Percentiles rank a stretch among this genome's conserved stretches.
These are phyloP conservation scores for Suillus fuscotomentosus DNA, from an alignment of 768 basidiomycete genomes.

Conservation along the genomic window DNA sequence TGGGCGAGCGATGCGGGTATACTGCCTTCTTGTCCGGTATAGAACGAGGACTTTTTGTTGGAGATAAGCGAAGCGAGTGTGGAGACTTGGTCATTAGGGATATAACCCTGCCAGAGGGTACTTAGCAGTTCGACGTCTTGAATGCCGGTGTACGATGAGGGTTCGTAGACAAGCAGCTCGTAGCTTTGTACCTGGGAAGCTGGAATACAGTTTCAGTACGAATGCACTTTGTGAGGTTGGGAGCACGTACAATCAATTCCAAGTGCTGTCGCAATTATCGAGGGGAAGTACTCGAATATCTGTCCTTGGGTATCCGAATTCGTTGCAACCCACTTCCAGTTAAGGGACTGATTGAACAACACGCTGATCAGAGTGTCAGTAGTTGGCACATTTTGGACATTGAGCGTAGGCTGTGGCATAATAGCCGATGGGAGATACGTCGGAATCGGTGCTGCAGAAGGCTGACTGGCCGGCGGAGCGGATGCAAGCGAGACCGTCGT, in stretches of 20 bases:
- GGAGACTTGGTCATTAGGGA: constrained; percentile 55
- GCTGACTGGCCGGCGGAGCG: constrained; percentile 21
- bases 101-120: constrained; percentile 72
- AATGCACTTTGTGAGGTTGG: constrained; percentile 16
- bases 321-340: constrained; percentile 68
- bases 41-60: constrained; percentile 59
- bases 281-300: constrained; percentile 72
- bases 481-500: constrained; percentile 28
- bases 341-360: constrained; percentile 56
- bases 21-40: constrained; percentile 44
- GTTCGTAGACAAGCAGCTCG: constrained; percentile 70
- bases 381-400: constrained; percentile 28
- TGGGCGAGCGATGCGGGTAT: constrained; percentile 58
- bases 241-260: constrained; percentile 37
- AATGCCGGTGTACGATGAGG: constrained; percentile 49
- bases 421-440: constrained; percentile 60
- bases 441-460: constrained; percentile 45
- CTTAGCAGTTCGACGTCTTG: constrained; percentile 49
- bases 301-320: constrained; percentile 63
- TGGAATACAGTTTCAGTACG: constrained; percentile 32
- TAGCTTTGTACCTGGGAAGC: constrained; percentile 41
- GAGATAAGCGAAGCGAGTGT: constrained; percentile 66
- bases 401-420: constrained; percentile 36
- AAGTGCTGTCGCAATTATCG: constrained; percentile 46
- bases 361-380: constrained; percentile 58